phyloP scores from a whole-genome alignment of 2,329 filamentous ascomycete genomes.

The Aspergillus sp. region DNA sequence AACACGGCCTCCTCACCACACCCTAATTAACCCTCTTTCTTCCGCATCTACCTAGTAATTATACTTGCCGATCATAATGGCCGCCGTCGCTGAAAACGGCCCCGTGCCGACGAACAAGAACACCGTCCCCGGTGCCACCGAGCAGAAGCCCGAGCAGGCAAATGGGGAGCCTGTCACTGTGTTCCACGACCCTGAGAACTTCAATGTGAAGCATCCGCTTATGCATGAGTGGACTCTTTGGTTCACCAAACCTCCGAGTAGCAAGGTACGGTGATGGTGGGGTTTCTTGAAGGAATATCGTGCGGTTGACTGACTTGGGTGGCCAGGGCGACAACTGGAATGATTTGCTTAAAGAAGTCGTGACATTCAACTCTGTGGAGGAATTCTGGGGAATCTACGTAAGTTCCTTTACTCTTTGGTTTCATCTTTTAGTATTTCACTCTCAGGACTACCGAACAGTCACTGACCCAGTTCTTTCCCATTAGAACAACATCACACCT shows the following conservation, averaged over 20 bases:
- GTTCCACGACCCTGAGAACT: constrained; percentile 97
- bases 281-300: too few species aligned
- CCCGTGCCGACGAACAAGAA: constrained; percentile 41
- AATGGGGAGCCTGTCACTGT: constrained; percentile 69
- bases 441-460: too few species aligned
- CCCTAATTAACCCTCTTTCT: constrained; percentile 2
- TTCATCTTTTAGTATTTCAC: neutral
- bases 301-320: constrained; percentile 7
- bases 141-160: constrained; percentile 24
- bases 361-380: constrained; percentile 96
- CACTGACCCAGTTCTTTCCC: constrained; percentile 8
- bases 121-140: constrained; percentile 42
- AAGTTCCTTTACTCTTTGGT: constrained; percentile 37
- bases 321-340: constrained; percentile 93
- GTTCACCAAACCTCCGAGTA: constrained; percentile 97
- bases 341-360: constrained; percentile 94
- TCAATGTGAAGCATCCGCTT: constrained; percentile 98
- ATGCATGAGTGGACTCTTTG: constrained; percentile 98
- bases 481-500: constrained; percentile 93
- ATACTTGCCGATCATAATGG: constrained; percentile 23
- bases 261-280: constrained; percentile 58
- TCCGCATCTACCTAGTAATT: constrained; percentile 2
- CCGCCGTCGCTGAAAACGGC: constrained; percentile 30
- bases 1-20: constrained; percentile 4
- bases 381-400: constrained; percentile 99